Evolutionary conservation across 192 early-diverging fungal species (phyloP), one percentile per base, ranked within the genome.

Genomic region (Physocladia obscura): DNA sequence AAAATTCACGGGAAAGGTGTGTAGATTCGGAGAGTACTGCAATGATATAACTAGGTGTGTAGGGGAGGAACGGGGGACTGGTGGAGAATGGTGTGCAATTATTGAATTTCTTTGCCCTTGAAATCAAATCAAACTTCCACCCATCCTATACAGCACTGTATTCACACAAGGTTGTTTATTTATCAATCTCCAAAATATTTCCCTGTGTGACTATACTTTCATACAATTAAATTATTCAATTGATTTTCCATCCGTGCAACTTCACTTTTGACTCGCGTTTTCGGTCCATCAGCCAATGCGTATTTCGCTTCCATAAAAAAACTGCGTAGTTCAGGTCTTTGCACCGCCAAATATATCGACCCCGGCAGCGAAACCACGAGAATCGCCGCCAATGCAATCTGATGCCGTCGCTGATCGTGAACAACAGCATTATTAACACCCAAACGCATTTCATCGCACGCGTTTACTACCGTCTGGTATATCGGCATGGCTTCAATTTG

Each of bases 291-390:
- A 1, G 51, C 17, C 27, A 54, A 24, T 21, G 19, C 5, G 36
- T 68, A 68, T 34, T 68, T 68, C 21, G 65, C 50, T 22, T 57
- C 54, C 65, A 68, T 68, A 8, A 68, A 56, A 49, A 56, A 68
- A 34, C 3, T 40, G 4, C 65, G 26, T 22, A 68, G 26, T 35
- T 68, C 65, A n/a, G 35, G 24, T 24, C 56, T 54, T 4, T 37
- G 36, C 26, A 68, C 3, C 22, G 65, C 6, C 4, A 68, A 29
- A 40, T 56, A 68, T 26, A 68, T 35, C 4, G 65, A 56, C 3
- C 65, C 32, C 21, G 65, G 65, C 27, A 68, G 37, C 6, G 65
- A 32, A 30, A 56, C 52, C 11, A 68, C 54, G 19, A 68, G 30
- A 24, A 68, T 29, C 2, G 62, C 29, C 5, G 48, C 37, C 62